Evolutionary conservation across 73 alveolate genomes (phyloP).

Genomic region (Paraurostyla sp.): DNA sequence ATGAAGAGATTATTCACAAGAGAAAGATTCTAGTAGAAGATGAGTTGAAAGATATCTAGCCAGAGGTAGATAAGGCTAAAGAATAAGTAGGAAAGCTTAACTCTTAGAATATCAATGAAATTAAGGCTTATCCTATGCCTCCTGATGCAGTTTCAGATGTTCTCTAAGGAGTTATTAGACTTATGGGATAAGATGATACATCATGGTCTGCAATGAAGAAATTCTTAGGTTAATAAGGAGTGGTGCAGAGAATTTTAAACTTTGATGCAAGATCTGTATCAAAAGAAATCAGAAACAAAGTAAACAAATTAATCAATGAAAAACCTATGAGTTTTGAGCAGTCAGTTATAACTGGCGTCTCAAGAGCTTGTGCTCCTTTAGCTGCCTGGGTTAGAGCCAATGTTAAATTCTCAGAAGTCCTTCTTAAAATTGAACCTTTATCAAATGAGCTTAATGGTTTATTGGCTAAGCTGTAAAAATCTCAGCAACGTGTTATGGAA

Average conservation of each 20-base stretch:
- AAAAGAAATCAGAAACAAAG: conserved; percentile 87
- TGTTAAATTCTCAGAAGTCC: conserved; percentile 95
- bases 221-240: conserved; percentile 92
- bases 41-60: conserved; percentile 92
- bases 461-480: conserved; percentile 81
- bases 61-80: conserved; percentile 93
- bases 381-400: conserved; percentile 99
- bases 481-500: conserved; percentile 90
- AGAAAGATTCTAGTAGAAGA: conserved; percentile 81
- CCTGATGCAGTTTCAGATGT: conserved; percentile 98
- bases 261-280: conserved; percentile 94
- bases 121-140: conserved; percentile 94
- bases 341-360: conserved; percentile 83
- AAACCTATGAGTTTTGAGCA: conserved; percentile 86
- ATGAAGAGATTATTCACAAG: conserved; percentile 80
- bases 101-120: conserved; percentile 91
- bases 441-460: conserved; percentile 94
- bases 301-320: conserved; percentile 81
- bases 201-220: conserved; percentile 96
- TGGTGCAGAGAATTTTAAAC: conserved; percentile 89
- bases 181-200: conserved; percentile 92
- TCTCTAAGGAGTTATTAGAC: conserved; percentile 94
- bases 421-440: conserved; percentile 97
- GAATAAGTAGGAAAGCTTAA: conserved; percentile 93
- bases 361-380: conserved; percentile 97